Evolutionary conservation across 345 rosid species (phyloP).

Genomic region (Erysimum cheiranthoides): DNA sequence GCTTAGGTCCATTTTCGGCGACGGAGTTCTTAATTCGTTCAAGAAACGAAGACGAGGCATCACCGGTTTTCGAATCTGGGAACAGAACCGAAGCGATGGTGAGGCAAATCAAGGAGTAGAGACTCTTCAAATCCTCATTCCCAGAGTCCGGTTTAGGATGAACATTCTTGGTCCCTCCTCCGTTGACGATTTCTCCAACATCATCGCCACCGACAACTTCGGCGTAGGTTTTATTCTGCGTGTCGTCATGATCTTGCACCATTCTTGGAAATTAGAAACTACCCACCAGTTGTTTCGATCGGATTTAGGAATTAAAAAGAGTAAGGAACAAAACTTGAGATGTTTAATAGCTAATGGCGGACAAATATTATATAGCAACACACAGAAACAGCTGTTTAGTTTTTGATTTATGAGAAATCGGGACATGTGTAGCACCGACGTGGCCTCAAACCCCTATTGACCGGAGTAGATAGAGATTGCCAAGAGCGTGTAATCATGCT

Average conservation of each 20-base stretch:
- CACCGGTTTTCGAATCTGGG: constrained; percentile 48
- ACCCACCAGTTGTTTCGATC: constrained; percentile 8
- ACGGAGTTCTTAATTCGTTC: constrained; percentile 60
- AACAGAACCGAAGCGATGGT: constrained; percentile 54
- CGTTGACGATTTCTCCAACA: constrained; percentile 39
- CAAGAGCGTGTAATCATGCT: background rate
- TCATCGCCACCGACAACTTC: constrained; percentile 26
- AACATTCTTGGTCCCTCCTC: constrained; percentile 28
- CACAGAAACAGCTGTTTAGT: constrained; percentile 32
- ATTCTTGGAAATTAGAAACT: constrained; percentile 25
- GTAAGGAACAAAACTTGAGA: background rate
- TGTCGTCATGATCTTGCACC: constrained; percentile 34
- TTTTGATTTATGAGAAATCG: constrained; percentile 13
- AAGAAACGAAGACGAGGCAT: constrained; percentile 51
- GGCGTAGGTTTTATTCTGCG: constrained; percentile 31
- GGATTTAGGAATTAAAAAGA: background rate
- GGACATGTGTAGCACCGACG: constrained; percentile 35
- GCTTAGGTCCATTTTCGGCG: constrained; percentile 55
- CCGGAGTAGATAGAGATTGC: constrained; percentile 8
- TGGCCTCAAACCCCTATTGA: constrained; percentile 5
- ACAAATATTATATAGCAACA: background rate
- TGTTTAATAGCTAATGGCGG: constrained; percentile 14
- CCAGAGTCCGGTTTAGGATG: background rate
- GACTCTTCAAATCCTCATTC: constrained; percentile 44
- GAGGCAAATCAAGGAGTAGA: constrained; percentile 56